Evolutionary conservation across 768 basidiomycete species (phyloP).

Genomic region (Auriscalpium vulgare): DNA sequence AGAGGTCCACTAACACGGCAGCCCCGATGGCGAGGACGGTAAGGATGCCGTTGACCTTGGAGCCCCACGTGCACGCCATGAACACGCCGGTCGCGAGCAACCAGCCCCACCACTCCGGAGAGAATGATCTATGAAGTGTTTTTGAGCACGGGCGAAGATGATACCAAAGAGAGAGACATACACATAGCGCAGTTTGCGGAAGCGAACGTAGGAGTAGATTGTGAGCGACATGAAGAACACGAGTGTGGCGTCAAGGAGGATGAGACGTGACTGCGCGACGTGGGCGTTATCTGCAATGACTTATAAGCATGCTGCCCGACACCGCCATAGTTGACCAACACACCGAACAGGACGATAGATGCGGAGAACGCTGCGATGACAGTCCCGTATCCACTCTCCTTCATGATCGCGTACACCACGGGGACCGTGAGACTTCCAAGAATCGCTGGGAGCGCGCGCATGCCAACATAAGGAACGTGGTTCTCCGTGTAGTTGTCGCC

Average conservation of each 20-base stretch:
- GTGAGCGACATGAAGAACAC: constrained; percentile 96
- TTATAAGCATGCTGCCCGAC: background rate
- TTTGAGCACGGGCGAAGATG: background rate
- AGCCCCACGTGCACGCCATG: constrained; percentile 94
- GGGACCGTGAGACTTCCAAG: constrained; percentile 87
- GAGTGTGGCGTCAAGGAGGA: constrained; percentile 88
- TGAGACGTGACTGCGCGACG: constrained; percentile 91
- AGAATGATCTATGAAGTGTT: constrained; percentile 59
- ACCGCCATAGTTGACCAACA: constrained; percentile 21
- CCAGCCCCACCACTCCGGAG: constrained; percentile 93
- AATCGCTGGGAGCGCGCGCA: constrained; percentile 88
- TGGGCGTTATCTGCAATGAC: constrained; percentile 79
- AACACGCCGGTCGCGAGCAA: constrained; percentile 81
- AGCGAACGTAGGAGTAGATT: constrained; percentile 87
- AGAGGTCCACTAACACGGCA: constrained; percentile 89
- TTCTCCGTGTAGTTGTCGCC: constrained; percentile 85
- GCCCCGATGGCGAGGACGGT: constrained; percentile 85
- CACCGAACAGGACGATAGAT: constrained; percentile 79
- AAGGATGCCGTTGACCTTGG: constrained; percentile 95
- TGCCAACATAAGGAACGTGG: constrained; percentile 89
- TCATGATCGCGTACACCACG: constrained; percentile 93
- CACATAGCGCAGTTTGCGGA: constrained; percentile 90
- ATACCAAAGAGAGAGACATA: constrained; percentile 27
- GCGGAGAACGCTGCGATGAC: constrained; percentile 89
- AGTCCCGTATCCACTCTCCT: constrained; percentile 93